phyloP scores from a whole-genome alignment of 495 filamentous ascomycete species.

The Gamarada debralockiae region DNA sequence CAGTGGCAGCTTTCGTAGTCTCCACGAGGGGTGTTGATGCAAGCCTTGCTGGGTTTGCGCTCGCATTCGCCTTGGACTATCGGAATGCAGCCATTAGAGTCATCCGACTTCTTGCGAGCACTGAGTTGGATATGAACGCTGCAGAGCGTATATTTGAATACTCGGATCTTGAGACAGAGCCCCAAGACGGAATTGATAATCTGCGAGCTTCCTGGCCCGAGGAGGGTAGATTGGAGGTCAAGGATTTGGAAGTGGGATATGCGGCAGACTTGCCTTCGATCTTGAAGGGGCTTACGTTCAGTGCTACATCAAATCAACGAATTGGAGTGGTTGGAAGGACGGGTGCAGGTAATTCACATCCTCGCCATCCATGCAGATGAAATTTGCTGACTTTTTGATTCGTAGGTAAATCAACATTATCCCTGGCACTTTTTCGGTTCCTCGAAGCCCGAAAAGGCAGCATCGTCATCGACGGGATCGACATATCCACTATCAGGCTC shows the following conservation, averaged over 20 bases:
- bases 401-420: slow-evolving; percentile 29
- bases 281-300: slow-evolving; percentile 38
- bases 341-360: slow-evolving; percentile 32
- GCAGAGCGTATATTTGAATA: slow-evolving; percentile 38
- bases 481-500: slow-evolving; percentile 44
- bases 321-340: slow-evolving; percentile 50
- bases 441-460: slow-evolving; percentile 38
- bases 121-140: slow-evolving; percentile 39
- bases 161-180: slow-evolving; percentile 31
- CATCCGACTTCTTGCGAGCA: slow-evolving; percentile 48
- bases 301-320: slow-evolving; percentile 32
- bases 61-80: slow-evolving; percentile 44
- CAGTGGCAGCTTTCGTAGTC: slow-evolving; percentile 56
- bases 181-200: slow-evolving; percentile 29
- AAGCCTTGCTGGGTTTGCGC: slow-evolving; percentile 62
- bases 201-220: slow-evolving; percentile 43
- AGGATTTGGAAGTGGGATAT: slow-evolving; percentile 37
- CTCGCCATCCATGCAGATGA: background rate
- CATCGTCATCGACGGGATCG: slow-evolving; percentile 46
- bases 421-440: slow-evolving; percentile 46
- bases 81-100: slow-evolving; percentile 49
- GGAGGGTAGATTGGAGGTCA: slow-evolving; percentile 35
- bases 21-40: slow-evolving; percentile 51
- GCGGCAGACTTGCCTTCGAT: slow-evolving; percentile 37
- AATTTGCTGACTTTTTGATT: slow-evolving; percentile 8